These are phyloP conservation scores for Penicillium malachiteum DNA, from an alignment of 495 filamentous ascomycete species.

Conservation along the genomic window DNA sequence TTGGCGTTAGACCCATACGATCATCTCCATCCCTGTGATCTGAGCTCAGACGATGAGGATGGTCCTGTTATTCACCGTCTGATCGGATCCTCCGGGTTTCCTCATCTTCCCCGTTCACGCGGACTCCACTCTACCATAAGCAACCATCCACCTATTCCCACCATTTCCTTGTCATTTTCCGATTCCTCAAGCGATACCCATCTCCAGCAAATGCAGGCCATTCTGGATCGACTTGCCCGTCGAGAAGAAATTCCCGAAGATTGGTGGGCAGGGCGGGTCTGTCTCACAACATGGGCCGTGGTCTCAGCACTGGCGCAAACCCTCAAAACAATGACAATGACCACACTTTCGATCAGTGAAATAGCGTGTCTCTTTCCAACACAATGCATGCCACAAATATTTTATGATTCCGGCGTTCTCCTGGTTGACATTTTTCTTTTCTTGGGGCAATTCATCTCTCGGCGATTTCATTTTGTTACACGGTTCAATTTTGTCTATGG, in stretches of 20 bases:
- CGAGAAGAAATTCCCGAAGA: constrained; percentile 72
- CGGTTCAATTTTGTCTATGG: constrained; percentile 4
- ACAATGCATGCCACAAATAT: neutral
- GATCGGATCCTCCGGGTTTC: constrained; percentile 11
- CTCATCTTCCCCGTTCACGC: constrained; percentile 27
- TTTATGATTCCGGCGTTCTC: constrained; percentile 5
- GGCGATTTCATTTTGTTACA: neutral
- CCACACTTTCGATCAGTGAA: neutral
- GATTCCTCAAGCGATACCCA: constrained; percentile 38
- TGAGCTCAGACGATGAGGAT: constrained; percentile 36
- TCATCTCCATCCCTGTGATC: constrained; percentile 43
- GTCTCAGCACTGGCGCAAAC: constrained; percentile 27
- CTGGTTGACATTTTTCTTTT: neutral
- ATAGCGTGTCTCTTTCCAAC: neutral
- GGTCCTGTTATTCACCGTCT: constrained; percentile 10
- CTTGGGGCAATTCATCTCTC: neutral
- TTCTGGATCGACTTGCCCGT: constrained; percentile 63
- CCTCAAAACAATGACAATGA: constrained; percentile 21
- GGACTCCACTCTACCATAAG: constrained; percentile 37
- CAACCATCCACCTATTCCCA: constrained; percentile 40
- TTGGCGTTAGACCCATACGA: constrained; percentile 42
- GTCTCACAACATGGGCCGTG: constrained; percentile 49
- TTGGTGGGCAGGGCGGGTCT: constrained; percentile 77
- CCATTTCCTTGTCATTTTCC: constrained; percentile 35
- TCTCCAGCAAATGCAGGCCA: constrained; percentile 63